Conservation (phyloP, 2,329 filamentous ascomycete genomes). For the Verticillium nonalfalfae region DNA sequence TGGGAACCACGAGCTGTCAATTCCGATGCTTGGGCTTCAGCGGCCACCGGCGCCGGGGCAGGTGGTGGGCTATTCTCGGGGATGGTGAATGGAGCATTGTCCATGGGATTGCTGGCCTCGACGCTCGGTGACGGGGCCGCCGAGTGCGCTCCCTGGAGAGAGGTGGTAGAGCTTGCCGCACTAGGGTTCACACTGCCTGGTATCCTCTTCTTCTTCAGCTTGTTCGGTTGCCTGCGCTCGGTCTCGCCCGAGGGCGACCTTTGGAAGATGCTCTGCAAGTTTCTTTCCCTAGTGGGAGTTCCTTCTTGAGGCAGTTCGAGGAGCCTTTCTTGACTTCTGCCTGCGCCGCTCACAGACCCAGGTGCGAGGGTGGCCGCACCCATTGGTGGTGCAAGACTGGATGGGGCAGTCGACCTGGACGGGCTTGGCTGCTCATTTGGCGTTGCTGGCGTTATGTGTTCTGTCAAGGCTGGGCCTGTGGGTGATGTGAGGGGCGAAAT, state of each 20-base stretch:
- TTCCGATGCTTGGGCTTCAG: slow-evolving; percentile 20
- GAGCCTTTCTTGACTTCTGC: slow-evolving; percentile 43
- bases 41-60: background rate
- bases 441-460: slow-evolving; percentile 27
- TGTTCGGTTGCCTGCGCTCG: slow-evolving; percentile 74
- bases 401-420: slow-evolving; percentile 6
- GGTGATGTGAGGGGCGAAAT: slow-evolving; percentile 13
- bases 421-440: slow-evolving; percentile 3
- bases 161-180: slow-evolving; percentile 84
- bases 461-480: slow-evolving; percentile 25
- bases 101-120: slow-evolving; percentile 41
- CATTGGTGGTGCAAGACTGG: slow-evolving; percentile 20
- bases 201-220: slow-evolving; percentile 80
- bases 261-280: slow-evolving; percentile 64
- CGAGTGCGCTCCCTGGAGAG: slow-evolving; percentile 45
- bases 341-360: slow-evolving; percentile 22
- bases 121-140: slow-evolving; percentile 36
- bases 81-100: slow-evolving; percentile 18
- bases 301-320: slow-evolving; percentile 33
- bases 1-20: slow-evolving; percentile 41
- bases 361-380: slow-evolving; percentile 18
- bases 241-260: slow-evolving; percentile 55
- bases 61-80: slow-evolving; percentile 9
- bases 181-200: slow-evolving; percentile 75
- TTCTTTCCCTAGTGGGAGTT: slow-evolving; percentile 61